These are phyloP conservation scores for Silene coronaria DNA, from an alignment of 179 eudicot genomes.

Conservation along the genomic window DNA sequence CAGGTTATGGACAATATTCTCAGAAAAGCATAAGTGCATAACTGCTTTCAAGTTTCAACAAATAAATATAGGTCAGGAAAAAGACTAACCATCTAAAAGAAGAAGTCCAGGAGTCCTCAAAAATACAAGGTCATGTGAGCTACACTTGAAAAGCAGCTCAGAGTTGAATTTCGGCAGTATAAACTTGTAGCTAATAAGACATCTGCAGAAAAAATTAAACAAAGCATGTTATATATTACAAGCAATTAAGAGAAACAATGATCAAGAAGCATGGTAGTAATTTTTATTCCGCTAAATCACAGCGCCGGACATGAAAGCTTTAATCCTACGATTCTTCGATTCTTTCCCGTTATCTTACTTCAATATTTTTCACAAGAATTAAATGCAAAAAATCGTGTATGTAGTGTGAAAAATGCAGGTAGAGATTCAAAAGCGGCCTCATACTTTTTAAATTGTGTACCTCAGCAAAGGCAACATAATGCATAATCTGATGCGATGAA, in stretches of 20 bases:
- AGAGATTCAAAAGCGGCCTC: neutral
- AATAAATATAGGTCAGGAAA: conserved; percentile 15
- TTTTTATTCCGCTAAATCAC: neutral
- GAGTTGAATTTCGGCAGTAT: neutral
- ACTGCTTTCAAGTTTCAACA: neutral
- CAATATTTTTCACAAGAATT: neutral
- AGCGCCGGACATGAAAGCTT: too few relatives aligned
- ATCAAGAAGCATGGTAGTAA: neutral
- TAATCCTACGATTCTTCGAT: neutral
- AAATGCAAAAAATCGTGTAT: neutral
- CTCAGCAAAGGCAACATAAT: neutral
- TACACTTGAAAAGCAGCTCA: conserved; percentile 2
- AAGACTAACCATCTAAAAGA: conserved; percentile 19
- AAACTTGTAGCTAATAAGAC: conserved; percentile 1
- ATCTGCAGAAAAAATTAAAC: conserved; percentile 8
- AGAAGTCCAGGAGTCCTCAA: conserved; percentile 17
- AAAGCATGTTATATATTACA: neutral
- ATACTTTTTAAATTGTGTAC: neutral
- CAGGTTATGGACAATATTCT: neutral
- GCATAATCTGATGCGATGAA: neutral
- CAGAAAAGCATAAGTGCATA: neutral
- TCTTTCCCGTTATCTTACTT: neutral
- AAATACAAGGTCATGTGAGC: neutral
- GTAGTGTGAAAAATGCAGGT: neutral
- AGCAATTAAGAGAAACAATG: neutral